Evolutionary conservation across 2,329 filamentous ascomycete species (phyloP).

Genomic region (Cladosporium sp.): DNA sequence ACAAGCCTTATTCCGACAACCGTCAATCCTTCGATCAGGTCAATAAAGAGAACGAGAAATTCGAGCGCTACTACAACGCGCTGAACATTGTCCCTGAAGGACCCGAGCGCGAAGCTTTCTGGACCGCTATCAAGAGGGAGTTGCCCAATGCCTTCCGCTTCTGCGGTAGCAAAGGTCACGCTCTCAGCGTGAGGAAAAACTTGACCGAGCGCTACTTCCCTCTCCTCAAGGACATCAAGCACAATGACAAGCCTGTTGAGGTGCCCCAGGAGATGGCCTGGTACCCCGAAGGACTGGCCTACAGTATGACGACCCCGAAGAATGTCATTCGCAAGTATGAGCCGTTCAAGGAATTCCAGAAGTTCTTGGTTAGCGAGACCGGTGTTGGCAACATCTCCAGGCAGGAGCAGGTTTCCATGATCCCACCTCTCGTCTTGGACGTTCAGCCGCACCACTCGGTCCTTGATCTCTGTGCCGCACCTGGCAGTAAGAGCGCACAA

Average conservation of each 20-base stretch:
- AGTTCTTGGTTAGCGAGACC: conserved; percentile 95
- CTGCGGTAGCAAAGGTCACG: conserved; percentile 91
- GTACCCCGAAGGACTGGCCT: conserved; percentile 93
- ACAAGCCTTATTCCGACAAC: conserved; percentile 21
- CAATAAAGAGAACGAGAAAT: conserved; percentile 73
- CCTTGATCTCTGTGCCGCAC: conserved; percentile 91
- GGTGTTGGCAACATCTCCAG: conserved; percentile 95
- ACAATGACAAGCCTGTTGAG: conserved; percentile 76
- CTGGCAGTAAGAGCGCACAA: conserved; percentile 95
- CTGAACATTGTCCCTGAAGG: conserved; percentile 67
- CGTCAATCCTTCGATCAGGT: conserved; percentile 55
- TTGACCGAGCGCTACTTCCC: conserved; percentile 87
- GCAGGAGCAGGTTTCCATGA: conserved; percentile 98
- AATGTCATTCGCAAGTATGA: conserved; percentile 90
- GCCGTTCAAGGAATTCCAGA: conserved; percentile 93
- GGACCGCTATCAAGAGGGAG: conserved; percentile 76
- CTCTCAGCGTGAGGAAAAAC: conserved; percentile 84
- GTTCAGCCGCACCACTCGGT: conserved; percentile 87
- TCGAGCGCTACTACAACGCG: conserved; percentile 81
- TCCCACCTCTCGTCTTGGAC: conserved; percentile 89
- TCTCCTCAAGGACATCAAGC: conserved; percentile 77
- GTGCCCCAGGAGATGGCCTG: conserved; percentile 78
- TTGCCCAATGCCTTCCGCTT: conserved; percentile 97
- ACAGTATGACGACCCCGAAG: conserved; percentile 98
- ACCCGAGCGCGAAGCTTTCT: conserved; percentile 75